Percentiles rank a stretch among this genome's conserved stretches.
Conservation (phyloP, 305 asterid genomes). For the Fraxinus ornus region DNA sequence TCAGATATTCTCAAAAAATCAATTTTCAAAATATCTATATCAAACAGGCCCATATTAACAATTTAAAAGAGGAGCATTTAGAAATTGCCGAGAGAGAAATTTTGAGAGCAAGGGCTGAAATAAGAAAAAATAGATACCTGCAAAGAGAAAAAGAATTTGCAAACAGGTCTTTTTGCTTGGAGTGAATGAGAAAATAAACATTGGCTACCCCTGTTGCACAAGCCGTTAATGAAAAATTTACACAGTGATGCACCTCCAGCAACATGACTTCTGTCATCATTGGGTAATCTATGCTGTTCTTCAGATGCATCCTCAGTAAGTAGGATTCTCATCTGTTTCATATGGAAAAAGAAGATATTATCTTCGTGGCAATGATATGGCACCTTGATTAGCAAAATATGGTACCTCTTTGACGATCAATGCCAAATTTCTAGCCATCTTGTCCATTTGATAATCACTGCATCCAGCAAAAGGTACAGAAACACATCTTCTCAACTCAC, state of each 20-base stretch:
- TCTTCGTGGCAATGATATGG: conserved; percentile 20
- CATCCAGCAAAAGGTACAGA: conserved; percentile 65
- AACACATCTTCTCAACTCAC: conserved; percentile 46
- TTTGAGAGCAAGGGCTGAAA: conserved; percentile 1
- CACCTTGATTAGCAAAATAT: conserved; percentile 24
- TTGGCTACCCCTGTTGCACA: conserved; percentile 72
- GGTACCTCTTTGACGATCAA: conserved; percentile 74
- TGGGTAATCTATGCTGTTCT: conserved; percentile 27
- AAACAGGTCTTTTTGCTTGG: conserved; percentile 51
- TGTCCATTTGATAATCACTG: conserved; percentile 47
- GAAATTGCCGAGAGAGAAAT: neutral
- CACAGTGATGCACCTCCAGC: conserved; percentile 49
- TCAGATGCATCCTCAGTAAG: conserved; percentile 42
- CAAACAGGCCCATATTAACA: neutral
- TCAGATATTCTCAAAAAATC: neutral
- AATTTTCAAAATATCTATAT: neutral
- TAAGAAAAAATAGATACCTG: conserved; percentile 51
- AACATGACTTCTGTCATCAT: conserved; percentile 24
- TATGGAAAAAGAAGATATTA: conserved; percentile 26
- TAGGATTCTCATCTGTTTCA: conserved; percentile 67
- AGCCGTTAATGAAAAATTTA: conserved; percentile 60
- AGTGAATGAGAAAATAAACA: conserved; percentile 79
- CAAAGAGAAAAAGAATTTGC: conserved; percentile 85
- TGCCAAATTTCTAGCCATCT: conserved; percentile 59
- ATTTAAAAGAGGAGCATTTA: neutral